Conservation (phyloP, 2,329 filamentous ascomycete species). For the Claviceps sp. region DNA sequence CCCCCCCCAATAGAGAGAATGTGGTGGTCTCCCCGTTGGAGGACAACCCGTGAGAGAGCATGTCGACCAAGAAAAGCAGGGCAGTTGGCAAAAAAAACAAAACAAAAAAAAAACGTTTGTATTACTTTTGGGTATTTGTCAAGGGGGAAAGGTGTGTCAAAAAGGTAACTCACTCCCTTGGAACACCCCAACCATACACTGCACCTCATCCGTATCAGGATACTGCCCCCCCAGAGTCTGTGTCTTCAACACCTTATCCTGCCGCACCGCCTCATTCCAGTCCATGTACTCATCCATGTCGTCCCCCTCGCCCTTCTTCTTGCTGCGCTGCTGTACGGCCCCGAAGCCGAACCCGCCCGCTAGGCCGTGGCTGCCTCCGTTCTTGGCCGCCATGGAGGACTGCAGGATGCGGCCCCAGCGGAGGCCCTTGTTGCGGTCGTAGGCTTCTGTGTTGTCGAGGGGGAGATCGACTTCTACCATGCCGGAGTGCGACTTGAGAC, state of each 20-base stretch:
- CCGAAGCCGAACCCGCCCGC: constrained; percentile 60
- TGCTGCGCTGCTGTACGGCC: constrained; percentile 26
- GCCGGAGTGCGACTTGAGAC: constrained; percentile 68
- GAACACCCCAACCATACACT: constrained; percentile 92
- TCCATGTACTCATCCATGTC: constrained; percentile 38
- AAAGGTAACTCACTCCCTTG: constrained; percentile 49
- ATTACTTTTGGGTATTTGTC: too few species aligned
- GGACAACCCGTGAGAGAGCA: too few species aligned
- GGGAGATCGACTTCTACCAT: constrained; percentile 91
- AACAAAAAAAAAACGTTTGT: background rate
- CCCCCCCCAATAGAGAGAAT: too few species aligned
- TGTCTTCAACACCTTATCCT: constrained; percentile 59
- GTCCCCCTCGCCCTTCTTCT: constrained; percentile 28
- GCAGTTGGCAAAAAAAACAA: too few species aligned
- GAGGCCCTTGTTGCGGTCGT: constrained; percentile 72
- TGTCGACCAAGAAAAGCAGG: too few species aligned
- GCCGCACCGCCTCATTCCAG: constrained; percentile 54
- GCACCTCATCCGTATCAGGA: constrained; percentile 52
- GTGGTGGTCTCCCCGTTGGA: too few species aligned
- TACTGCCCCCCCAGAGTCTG: constrained; percentile 82
- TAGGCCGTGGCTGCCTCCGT: constrained; percentile 53
- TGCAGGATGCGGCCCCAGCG: constrained; percentile 69
- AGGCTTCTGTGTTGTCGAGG: constrained; percentile 56
- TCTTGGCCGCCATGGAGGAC: constrained; percentile 43
- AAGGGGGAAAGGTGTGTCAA: too few species aligned